Evolutionary conservation across 1,139 yeast species (phyloP), one percentile per base, ranked within the genome.

Genomic region (Yamadazyma pseudoaaseri): DNA sequence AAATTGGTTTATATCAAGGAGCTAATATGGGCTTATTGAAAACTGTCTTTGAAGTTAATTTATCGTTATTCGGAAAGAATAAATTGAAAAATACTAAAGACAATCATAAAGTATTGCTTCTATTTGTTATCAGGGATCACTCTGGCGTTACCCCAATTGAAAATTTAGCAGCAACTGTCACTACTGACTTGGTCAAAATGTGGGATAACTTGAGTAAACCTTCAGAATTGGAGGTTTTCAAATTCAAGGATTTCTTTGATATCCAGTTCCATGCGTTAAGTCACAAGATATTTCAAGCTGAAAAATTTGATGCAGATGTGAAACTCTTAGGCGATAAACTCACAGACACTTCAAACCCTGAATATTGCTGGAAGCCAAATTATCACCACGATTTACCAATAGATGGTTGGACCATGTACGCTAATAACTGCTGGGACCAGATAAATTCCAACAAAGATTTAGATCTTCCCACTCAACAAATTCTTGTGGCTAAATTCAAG

Each of bases 381-480:
- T 90, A 89, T 54, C 96, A 87, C 52, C 90, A 94, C 46, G 71
- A 76, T 34, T 79, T 92, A 32, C 98, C 98, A 5, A 72, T 92
- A 33, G 98, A 92, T 58, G 98, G 97, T 10, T 92, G 98, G 97
- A 77, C 94, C 4, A 64, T 89, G 61, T 92, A 92, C 52, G 90
- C 97, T 1, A 83, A 81, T 36, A 86, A 81, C 52, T 82, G 96
- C 45, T 92, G 98, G 98, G 82, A 85, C 33, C 96, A 89, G 57
- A 92, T 92, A 50, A 95, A 89, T 58, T 73, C 75, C 41, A 92
- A 92, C 60, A 90, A 87, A 59, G 98, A 92, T 54, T 74, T 92
- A 47, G 98, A 92, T 60, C 71, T 92, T 47, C 98, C 98, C 16
- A 90, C 97, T 1, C 98, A 92, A 56, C 98, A 92, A 56, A 86